These are phyloP conservation scores for Aegilops bicornis DNA, from an alignment of 176 grass and related monocot species.

Conservation along the genomic window DNA sequence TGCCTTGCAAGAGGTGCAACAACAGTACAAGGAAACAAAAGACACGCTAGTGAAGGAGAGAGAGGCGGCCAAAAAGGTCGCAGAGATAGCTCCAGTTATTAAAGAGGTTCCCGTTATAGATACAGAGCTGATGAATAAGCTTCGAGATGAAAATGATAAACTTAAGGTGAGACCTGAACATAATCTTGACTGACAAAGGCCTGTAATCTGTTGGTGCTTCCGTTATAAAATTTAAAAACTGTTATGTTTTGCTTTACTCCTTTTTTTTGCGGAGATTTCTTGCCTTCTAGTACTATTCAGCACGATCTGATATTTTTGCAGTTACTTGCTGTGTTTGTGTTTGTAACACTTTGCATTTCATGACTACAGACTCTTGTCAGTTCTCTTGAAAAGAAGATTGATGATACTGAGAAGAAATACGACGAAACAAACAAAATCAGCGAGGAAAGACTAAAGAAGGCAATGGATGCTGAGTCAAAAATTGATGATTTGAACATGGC, in stretches of 20 bases:
- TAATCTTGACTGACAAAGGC: neutral
- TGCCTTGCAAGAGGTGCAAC: slow-evolving; percentile 72
- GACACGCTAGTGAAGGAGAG: slow-evolving; percentile 71
- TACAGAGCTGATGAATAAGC: slow-evolving; percentile 78
- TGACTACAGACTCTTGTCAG: slow-evolving; percentile 71
- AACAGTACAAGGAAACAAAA: slow-evolving; percentile 87
- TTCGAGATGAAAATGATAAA: slow-evolving; percentile 92
- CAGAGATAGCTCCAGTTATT: slow-evolving; percentile 70
- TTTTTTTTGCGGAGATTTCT: neutral
- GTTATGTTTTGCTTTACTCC: neutral
- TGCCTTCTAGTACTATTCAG: neutral
- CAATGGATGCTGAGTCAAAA: slow-evolving; percentile 75
- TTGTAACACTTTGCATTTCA: slow-evolving; percentile 18
- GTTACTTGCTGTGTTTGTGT: slow-evolving; percentile 11
- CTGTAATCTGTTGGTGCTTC: neutral
- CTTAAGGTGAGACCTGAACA: slow-evolving; percentile 69
- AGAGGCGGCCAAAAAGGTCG: slow-evolving; percentile 61
- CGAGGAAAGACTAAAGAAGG: slow-evolving; percentile 86
- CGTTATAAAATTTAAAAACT: neutral
- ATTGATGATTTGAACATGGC: slow-evolving; percentile 77
- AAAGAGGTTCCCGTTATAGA: slow-evolving; percentile 96
- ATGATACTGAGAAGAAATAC: slow-evolving; percentile 88
- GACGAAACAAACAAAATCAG: slow-evolving; percentile 91
- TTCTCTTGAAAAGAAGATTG: slow-evolving; percentile 93
- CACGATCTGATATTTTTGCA: neutral